These are phyloP conservation scores for Boletus smithii DNA, from an alignment of 1,284 basidiomycete genomes.

Conservation along the genomic window DNA sequence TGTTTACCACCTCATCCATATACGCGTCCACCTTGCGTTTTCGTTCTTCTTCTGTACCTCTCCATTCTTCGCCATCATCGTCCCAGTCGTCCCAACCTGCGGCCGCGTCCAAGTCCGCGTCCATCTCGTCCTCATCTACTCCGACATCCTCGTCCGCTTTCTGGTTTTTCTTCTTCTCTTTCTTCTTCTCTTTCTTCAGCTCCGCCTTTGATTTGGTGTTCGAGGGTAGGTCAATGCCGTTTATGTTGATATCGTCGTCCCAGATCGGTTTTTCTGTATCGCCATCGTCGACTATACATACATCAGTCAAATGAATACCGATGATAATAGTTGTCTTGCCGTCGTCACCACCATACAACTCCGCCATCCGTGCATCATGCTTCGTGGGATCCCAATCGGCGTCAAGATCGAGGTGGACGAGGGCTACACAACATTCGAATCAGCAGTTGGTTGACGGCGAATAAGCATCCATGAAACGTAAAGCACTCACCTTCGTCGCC, in stretches of 20 bases:
- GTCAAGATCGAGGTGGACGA: constrained; percentile 68
- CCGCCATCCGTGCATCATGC: constrained; percentile 76
- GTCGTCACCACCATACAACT: constrained; percentile 58
- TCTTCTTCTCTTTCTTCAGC: constrained; percentile 48
- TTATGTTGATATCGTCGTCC: constrained; percentile 86
- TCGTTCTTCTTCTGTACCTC: constrained; percentile 84
- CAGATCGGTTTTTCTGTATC: constrained; percentile 78
- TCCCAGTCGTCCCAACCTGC: constrained; percentile 23
- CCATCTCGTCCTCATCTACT: constrained; percentile 70
- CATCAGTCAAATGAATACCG: constrained; percentile 7
- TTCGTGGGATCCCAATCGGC: constrained; percentile 81
- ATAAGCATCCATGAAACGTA: background rate
- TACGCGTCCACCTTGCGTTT: constrained; percentile 79
- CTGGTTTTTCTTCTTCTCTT: constrained; percentile 55
- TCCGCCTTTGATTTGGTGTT: constrained; percentile 36
- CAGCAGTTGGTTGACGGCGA: background rate
- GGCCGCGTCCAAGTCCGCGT: constrained; percentile 54
- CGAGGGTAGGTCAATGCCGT: constrained; percentile 53
- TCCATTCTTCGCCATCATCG: constrained; percentile 67
- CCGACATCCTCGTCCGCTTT: constrained; percentile 45
- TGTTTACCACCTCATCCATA: constrained; percentile 88
- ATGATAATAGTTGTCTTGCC: constrained; percentile 10
- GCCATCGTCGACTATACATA: constrained; percentile 20
- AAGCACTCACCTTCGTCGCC: constrained; percentile 40
- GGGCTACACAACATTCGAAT: constrained; percentile 36